Conservation (phyloP, 768 basidiomycete species). For the Ramaria rubella region DNA sequence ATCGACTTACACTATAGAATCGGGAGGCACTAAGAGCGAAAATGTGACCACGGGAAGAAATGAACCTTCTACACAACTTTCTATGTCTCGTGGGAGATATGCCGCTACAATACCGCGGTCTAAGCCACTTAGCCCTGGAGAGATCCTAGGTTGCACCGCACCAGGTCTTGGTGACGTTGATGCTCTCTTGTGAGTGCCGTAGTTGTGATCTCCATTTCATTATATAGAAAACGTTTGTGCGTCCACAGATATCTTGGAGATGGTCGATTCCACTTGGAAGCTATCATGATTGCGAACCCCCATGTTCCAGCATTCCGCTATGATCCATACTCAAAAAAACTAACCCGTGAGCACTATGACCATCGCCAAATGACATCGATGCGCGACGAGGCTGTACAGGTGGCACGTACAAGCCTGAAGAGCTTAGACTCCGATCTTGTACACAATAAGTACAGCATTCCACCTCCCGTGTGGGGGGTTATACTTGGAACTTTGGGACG, state of each 20-base stretch:
- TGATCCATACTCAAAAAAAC: conserved; percentile 96
- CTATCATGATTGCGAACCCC: conserved; percentile 99
- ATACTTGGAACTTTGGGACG: conserved; percentile 91
- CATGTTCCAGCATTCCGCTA: conserved; percentile 92
- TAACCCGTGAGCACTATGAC: conserved; percentile 88
- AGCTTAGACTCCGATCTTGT: conserved; percentile 8
- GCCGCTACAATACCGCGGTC: conserved; percentile 74
- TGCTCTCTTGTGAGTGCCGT: conserved; percentile 77
- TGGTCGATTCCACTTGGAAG: conserved; percentile 96
- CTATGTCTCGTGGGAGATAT: conserved; percentile 58
- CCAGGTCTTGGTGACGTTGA: conserved; percentile 76
- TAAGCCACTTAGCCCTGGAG: conserved; percentile 92
- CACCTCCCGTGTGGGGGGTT: conserved; percentile 68
- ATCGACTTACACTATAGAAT: background rate
- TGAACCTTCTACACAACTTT: background rate
- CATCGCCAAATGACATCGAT: conserved; percentile 79
- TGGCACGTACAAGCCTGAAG: conserved; percentile 60
- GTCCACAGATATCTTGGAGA: conserved; percentile 84
- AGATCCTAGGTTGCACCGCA: conserved; percentile 95
- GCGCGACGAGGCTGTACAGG: conserved; percentile 67
- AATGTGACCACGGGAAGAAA: conserved; percentile 16
- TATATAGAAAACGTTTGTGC: background rate
- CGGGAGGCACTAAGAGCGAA: conserved; percentile 1
- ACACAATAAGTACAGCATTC: conserved; percentile 7
- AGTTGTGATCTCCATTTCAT: conserved; percentile 7